Percentiles rank a stretch among this genome's conserved stretches.
Conservation (phyloP, 345 rosid genomes). For the Tarenaya hassleriana region DNA sequence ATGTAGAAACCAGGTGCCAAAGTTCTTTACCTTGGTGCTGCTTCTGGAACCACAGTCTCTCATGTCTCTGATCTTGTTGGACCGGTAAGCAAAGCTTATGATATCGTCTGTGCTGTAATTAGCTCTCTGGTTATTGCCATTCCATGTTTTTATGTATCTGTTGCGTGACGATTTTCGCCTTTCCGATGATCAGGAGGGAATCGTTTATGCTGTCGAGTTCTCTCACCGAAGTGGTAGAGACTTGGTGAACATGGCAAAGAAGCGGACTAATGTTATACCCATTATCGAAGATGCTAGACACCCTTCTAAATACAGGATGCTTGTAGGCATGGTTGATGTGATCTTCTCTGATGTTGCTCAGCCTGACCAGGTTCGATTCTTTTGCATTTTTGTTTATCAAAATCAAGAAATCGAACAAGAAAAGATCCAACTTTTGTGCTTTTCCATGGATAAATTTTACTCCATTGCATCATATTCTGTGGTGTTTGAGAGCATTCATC, state of each 20-base stretch:
- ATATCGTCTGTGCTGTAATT: too few relatives aligned
- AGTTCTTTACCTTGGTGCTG: slow-evolving; percentile 96
- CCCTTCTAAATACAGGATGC: slow-evolving; percentile 94
- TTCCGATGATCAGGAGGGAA: slow-evolving; percentile 48
- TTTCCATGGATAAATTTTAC: background rate
- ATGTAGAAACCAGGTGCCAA: slow-evolving; percentile 88
- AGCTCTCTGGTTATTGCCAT: background rate
- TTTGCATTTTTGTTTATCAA: background rate
- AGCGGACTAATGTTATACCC: slow-evolving; percentile 87
- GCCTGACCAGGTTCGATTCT: slow-evolving; percentile 84
- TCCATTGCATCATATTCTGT: background rate
- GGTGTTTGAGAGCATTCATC: too few relatives aligned
- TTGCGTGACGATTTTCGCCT: background rate
- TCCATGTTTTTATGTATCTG: background rate
- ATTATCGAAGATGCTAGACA: slow-evolving; percentile 99
- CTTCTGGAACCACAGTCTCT: slow-evolving; percentile 99
- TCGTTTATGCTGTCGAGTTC: slow-evolving; percentile 94
- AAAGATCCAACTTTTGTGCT: too few relatives aligned
- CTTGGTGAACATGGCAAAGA: slow-evolving; percentile 98
- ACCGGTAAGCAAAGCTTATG: slow-evolving; percentile 48
- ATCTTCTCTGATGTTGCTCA: slow-evolving; percentile 99
- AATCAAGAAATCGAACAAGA: background rate
- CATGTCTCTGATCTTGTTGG: slow-evolving; percentile 97
- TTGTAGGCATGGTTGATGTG: slow-evolving; percentile 99
- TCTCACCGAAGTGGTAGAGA: slow-evolving; percentile 98